Evolutionary conservation across 768 basidiomycete species (phyloP).

Genomic region (Trichaptum fuscoviolaceum): DNA sequence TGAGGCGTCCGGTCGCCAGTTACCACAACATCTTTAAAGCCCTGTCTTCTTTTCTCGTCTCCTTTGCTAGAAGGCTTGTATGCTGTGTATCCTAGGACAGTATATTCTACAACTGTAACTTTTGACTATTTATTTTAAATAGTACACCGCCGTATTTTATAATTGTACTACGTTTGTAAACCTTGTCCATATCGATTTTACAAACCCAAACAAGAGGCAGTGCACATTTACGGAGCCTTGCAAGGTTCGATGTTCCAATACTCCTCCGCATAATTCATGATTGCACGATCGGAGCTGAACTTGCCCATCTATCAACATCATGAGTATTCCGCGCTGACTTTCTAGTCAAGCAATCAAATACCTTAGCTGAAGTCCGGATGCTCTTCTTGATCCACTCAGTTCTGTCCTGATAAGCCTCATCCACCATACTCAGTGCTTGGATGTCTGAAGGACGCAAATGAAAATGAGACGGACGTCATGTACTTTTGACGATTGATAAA

Average conservation of each 20-base stretch:
- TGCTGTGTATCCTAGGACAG: too few species aligned
- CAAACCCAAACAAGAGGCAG: not conserved
- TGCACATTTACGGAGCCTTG: constrained; percentile 1
- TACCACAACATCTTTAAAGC: too few species aligned
- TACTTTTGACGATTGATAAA: constrained; percentile 2
- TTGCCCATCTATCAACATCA: constrained; percentile 75
- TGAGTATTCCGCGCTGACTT: constrained; percentile 13
- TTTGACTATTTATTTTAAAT: too few species aligned
- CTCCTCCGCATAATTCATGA: constrained; percentile 87
- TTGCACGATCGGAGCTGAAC: constrained; percentile 92
- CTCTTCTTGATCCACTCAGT: constrained; percentile 91
- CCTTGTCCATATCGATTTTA: not conserved
- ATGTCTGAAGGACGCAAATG: constrained; percentile 46
- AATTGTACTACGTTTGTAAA: not conserved
- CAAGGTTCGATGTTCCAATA: constrained; percentile 68
- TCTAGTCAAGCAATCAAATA: constrained; percentile 16
- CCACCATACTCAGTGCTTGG: constrained; percentile 78
- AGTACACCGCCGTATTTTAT: too few species aligned
- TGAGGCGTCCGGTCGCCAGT: too few species aligned
- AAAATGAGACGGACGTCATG: not conserved
- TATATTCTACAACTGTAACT: too few species aligned
- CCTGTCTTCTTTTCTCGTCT: too few species aligned
- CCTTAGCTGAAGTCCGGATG: constrained; percentile 77
- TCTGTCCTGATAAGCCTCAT: constrained; percentile 79
- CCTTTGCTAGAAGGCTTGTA: too few species aligned